phyloP scores from a whole-genome alignment of 345 rosid species.

The Cardamine occulta region DNA sequence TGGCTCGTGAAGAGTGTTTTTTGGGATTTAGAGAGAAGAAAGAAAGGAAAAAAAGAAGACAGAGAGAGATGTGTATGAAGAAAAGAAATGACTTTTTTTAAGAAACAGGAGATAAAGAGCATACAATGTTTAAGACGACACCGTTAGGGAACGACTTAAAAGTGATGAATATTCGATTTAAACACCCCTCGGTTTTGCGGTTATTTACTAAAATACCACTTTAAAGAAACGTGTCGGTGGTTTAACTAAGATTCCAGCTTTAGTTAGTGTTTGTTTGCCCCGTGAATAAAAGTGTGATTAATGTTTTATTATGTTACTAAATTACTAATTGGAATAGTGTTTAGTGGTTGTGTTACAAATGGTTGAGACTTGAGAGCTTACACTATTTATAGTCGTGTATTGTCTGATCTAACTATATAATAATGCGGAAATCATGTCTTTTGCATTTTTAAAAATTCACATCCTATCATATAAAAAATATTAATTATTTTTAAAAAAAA shows the following conservation, averaged over 20 bases:
- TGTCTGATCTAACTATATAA: neutral
- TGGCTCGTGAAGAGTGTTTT: conserved; percentile 29
- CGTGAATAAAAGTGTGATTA: neutral
- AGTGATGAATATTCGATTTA: neutral
- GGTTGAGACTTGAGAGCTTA: neutral
- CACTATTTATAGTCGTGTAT: neutral
- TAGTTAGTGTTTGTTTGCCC: neutral
- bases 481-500: no score
- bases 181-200: neutral
- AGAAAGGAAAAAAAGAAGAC: no score
- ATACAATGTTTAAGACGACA: neutral
- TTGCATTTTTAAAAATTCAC: neutral
- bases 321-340: neutral
- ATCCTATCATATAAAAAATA: no score
- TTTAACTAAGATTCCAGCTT: conserved; percentile 15
- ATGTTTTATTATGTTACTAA: neutral
- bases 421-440: neutral
- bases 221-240: conserved; percentile 25
- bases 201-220: conserved; percentile 14
- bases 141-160: conserved; percentile 22
- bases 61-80: conserved; percentile 7
- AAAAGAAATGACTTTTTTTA: conserved; percentile 17
- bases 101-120: neutral
- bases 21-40: conserved; percentile 4
- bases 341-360: neutral